Evolutionary conservation across 2,329 filamentous ascomycete genomes (phyloP).

Genomic region (Reticulascus tulasneorum): DNA sequence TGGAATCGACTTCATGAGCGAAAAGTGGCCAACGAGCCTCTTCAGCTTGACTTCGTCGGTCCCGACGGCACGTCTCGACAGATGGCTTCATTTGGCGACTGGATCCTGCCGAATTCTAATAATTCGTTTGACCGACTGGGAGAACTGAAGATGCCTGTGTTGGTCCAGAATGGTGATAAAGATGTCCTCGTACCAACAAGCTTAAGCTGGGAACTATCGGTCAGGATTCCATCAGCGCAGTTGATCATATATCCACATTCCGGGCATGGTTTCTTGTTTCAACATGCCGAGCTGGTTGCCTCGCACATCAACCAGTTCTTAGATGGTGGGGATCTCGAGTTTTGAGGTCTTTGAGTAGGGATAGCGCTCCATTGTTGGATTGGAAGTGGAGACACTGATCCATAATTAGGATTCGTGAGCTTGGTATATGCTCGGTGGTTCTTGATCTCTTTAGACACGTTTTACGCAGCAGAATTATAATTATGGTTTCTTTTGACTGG

Average conservation of each 20-base stretch:
- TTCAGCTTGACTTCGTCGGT: constrained; percentile 3
- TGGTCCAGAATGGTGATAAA: constrained; percentile 8
- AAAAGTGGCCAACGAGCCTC: constrained; percentile 7
- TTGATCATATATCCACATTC: constrained; percentile 7
- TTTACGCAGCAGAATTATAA: too few species aligned
- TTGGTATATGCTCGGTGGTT: too few species aligned
- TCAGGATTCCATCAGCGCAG: constrained; percentile 3
- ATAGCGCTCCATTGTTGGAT: too few species aligned
- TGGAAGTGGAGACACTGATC: too few species aligned
- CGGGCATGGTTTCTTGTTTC: constrained; percentile 6
- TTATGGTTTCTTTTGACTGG: too few species aligned
- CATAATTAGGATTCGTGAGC: too few species aligned
- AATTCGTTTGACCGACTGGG: constrained; percentile 2
- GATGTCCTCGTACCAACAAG: constrained; percentile 7
- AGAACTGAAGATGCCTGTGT: constrained; percentile 6
- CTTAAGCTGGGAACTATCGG: constrained; percentile 6
- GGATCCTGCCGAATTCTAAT: constrained; percentile 1
- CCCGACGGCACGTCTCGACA: too few species aligned
- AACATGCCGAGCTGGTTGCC: constrained; percentile 5
- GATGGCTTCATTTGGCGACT: too few species aligned
- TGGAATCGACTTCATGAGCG: constrained; percentile 2
- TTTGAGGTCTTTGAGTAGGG: too few species aligned
- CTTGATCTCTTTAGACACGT: too few species aligned
- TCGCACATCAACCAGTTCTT: constrained; percentile 7
- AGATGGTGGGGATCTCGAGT: too few species aligned